phyloP scores from a whole-genome alignment of 169 alveolate genomes.

The Cryptosporidium viatorum region DNA sequence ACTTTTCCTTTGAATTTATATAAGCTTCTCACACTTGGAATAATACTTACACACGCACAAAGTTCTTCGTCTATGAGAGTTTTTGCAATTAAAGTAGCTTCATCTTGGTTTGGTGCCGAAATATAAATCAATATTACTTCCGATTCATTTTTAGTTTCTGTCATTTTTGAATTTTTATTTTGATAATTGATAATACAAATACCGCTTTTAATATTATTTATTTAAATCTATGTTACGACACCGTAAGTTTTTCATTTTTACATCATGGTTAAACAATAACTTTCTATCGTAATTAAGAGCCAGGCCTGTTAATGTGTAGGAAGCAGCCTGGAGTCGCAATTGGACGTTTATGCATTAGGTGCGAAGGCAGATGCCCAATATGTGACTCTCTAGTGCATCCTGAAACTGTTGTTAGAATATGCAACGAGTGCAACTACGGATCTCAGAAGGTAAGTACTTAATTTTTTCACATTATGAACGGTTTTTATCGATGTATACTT shows the following conservation, averaged over 20 bases:
- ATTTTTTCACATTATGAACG: background rate
- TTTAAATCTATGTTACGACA: slow-evolving; percentile 48
- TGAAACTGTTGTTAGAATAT: slow-evolving; percentile 94
- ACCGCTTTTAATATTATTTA: background rate
- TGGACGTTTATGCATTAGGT: slow-evolving; percentile 97
- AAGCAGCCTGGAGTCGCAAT: slow-evolving; percentile 98
- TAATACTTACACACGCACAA: slow-evolving; percentile 67
- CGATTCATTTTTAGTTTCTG: background rate
- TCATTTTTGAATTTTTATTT: background rate
- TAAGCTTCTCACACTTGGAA: slow-evolving; percentile 51
- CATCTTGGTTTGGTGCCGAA: slow-evolving; percentile 11
- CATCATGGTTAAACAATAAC: background rate
- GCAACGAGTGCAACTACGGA: slow-evolving; percentile 99
- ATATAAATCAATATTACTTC: slow-evolving; percentile 23
- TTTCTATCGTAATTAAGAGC: slow-evolving; percentile 80
- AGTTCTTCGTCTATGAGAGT: slow-evolving; percentile 37
- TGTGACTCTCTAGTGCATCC: slow-evolving; percentile 99
- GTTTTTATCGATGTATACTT: background rate
- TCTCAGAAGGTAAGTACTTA: slow-evolving; percentile 86
- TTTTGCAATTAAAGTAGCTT: slow-evolving; percentile 39
- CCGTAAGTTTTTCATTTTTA: slow-evolving; percentile 42
- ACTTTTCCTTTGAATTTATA: slow-evolving; percentile 36
- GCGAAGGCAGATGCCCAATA: slow-evolving; percentile 99
- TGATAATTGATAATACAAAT: background rate
- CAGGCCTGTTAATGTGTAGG: slow-evolving; percentile 98